Evolutionary conservation across 2,329 filamentous ascomycete species (phyloP).

Genomic region (Sporothrix dimorphospora): DNA sequence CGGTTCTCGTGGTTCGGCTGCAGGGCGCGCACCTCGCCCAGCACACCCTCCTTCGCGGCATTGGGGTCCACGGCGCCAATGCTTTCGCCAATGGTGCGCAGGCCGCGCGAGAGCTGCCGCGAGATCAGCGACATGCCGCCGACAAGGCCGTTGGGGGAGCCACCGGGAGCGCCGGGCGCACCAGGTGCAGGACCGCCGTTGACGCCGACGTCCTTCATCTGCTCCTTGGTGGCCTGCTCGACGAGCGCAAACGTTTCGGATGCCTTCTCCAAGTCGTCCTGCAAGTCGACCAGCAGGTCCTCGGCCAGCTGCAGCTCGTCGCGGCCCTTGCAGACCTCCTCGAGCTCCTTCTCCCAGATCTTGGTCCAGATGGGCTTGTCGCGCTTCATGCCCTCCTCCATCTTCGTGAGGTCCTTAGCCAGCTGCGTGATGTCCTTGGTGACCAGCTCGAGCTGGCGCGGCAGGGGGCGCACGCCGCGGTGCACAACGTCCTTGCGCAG

Average conservation of each 20-base stretch:
- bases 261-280: constrained; percentile 94
- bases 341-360: constrained; percentile 98
- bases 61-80: constrained; percentile 62
- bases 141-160: constrained; percentile 40
- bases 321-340: constrained; percentile 92
- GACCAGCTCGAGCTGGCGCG: constrained; percentile 85
- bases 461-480: constrained; percentile 87
- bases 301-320: constrained; percentile 96
- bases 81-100: constrained; percentile 56
- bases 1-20: constrained; percentile 93
- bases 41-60: constrained; percentile 85
- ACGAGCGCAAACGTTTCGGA: constrained; percentile 91
- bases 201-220: constrained; percentile 75
- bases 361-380: constrained; percentile 99
- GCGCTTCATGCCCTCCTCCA: constrained; percentile 86
- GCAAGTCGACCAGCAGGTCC: constrained; percentile 86
- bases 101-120: constrained; percentile 58
- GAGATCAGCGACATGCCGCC: constrained; percentile 32
- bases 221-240: constrained; percentile 97
- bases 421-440: constrained; percentile 83
- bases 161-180: constrained; percentile 59
- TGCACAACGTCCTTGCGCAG: constrained; percentile 95
- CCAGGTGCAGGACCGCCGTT: constrained; percentile 37
- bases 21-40: constrained; percentile 90
- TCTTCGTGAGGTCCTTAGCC: constrained; percentile 85